These are phyloP conservation scores for Epichloe typhina DNA, from an alignment of 2,329 filamentous ascomycete species.

Conservation along the genomic window DNA sequence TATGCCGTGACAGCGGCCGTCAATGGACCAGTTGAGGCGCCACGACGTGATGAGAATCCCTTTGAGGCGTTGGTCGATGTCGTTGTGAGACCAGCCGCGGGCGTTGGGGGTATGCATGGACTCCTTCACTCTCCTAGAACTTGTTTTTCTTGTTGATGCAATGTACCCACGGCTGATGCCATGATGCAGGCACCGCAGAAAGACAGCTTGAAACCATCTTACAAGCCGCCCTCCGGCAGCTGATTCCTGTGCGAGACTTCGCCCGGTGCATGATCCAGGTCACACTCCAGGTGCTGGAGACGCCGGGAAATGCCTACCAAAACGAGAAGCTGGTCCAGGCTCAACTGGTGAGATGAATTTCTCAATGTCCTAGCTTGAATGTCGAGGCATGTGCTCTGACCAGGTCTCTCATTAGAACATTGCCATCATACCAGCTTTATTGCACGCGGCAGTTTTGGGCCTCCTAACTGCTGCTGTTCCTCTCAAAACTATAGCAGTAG, in stretches of 20 bases:
- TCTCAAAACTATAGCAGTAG: conserved; percentile 57
- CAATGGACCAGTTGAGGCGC: conserved; percentile 86
- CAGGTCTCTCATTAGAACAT: conserved; percentile 44
- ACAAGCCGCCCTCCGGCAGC: conserved; percentile 56
- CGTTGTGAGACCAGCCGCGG: conserved; percentile 71
- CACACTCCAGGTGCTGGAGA: conserved; percentile 60
- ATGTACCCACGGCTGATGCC: neutral
- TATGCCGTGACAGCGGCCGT: conserved; percentile 76
- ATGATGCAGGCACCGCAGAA: conserved; percentile 49
- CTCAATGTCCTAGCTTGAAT: neutral
- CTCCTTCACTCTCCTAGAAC: neutral
- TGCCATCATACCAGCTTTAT: conserved; percentile 63
- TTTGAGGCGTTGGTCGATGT: conserved; percentile 88
- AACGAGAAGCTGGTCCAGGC: conserved; percentile 47
- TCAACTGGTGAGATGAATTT: conserved; percentile 37
- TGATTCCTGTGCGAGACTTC: conserved; percentile 63
- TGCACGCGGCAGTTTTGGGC: conserved; percentile 67
- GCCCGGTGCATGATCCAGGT: conserved; percentile 69
- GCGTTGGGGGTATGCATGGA: conserved; percentile 54
- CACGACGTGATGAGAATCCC: conserved; percentile 76
- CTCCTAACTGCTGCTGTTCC: conserved; percentile 75
- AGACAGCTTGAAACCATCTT: conserved; percentile 71
- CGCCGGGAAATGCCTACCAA: conserved; percentile 54
- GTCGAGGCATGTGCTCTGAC: conserved; percentile 6
- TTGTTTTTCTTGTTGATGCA: no score